Conservation (phyloP, 225 moss, liverwort and hornwort species). For the Thuidium tamariscinum region DNA sequence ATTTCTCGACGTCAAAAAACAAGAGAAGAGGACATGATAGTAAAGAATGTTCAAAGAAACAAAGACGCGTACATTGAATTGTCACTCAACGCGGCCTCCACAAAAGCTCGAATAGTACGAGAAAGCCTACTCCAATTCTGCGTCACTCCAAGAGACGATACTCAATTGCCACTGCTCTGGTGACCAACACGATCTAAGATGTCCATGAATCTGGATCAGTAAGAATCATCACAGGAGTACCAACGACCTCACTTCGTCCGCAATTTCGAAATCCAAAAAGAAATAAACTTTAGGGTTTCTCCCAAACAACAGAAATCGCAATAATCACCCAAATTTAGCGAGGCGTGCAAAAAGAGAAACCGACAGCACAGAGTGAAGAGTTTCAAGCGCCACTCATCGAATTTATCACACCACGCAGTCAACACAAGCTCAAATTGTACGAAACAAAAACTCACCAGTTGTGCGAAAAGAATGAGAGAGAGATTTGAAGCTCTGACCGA, state of each 20-base stretch:
- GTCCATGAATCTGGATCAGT: background rate
- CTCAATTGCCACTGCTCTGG: background rate
- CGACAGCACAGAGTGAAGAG: background rate
- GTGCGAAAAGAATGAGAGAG: background rate
- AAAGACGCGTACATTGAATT: background rate
- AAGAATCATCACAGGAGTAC: background rate
- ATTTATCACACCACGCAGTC: background rate
- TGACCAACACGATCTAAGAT: background rate
- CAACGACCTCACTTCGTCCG: no score
- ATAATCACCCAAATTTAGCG: background rate
- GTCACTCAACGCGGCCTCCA: background rate
- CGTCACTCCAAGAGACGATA: background rate
- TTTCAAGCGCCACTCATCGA: background rate
- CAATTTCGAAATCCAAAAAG: background rate
- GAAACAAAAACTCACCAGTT: background rate
- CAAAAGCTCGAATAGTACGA: background rate
- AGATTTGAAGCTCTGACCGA: background rate
- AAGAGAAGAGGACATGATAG: background rate
- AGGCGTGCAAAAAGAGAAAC: background rate
- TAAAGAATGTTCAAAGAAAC: background rate
- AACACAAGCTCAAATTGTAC: background rate
- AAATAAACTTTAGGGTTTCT: background rate
- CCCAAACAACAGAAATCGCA: background rate
- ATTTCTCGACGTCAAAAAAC: background rate
- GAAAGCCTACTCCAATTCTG: background rate